Percentiles rank a stretch among this genome's conserved stretches.
Conservation (phyloP, 2,329 filamentous ascomycete species). For the Scedosporium dehoogii region DNA sequence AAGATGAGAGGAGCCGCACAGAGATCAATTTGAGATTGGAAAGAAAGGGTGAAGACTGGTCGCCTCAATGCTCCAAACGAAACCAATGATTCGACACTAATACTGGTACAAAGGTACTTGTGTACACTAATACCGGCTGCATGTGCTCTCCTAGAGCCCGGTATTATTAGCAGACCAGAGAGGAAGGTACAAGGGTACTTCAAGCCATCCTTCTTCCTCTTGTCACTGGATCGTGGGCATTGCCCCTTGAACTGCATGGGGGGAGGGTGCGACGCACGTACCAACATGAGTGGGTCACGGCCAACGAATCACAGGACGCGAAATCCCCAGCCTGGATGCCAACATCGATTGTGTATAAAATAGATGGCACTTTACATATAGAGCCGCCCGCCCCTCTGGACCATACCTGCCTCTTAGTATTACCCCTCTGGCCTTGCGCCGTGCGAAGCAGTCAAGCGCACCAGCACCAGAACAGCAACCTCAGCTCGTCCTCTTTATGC, state of each 20-base stretch:
- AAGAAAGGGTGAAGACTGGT: too few species aligned
- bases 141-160: too few species aligned
- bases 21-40: too few species aligned
- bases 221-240: neutral
- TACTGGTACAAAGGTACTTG: too few species aligned
- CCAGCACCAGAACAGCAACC: neutral
- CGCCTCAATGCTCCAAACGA: too few species aligned
- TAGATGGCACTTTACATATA: slow-evolving; percentile 33
- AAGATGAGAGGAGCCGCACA: too few species aligned
- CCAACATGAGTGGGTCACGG: neutral
- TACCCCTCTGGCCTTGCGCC: slow-evolving; percentile 3
- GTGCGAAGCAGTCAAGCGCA: neutral
- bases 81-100: too few species aligned
- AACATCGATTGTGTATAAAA: slow-evolving; percentile 30
- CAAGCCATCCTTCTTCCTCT: neutral
- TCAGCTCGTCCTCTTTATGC: slow-evolving; percentile 9
- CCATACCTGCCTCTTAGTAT: slow-evolving; percentile 5
- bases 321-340: neutral
- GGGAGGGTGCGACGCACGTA: slow-evolving; percentile 4
- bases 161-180: neutral
- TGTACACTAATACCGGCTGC: too few species aligned
- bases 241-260: neutral
- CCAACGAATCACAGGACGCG: slow-evolving; percentile 2
- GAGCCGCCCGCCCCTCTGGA: slow-evolving; percentile 31
- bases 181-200: neutral